These are phyloP conservation scores for Microsporum audouinii DNA, from an alignment of 2,329 filamentous ascomycete genomes.

Conservation along the genomic window DNA sequence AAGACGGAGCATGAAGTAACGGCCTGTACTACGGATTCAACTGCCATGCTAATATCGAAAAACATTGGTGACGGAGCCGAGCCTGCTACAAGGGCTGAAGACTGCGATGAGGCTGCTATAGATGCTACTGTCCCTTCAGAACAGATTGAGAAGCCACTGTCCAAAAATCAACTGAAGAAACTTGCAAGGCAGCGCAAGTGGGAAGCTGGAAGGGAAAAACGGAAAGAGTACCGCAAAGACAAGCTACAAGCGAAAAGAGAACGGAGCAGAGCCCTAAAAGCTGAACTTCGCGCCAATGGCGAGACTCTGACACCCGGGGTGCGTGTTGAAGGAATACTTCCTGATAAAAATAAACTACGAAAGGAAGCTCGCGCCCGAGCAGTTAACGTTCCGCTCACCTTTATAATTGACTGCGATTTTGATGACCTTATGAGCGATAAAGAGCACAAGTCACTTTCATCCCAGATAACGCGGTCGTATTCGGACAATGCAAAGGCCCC, in stretches of 20 bases:
- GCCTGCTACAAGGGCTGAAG: not conserved
- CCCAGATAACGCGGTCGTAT: constrained; percentile 79
- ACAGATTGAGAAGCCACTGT: constrained; percentile 38
- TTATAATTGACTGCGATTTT: constrained; percentile 86
- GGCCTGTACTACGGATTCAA: constrained; percentile 10
- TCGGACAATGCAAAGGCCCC: constrained; percentile 66
- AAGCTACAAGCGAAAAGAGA: constrained; percentile 44
- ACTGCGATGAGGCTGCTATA: not conserved
- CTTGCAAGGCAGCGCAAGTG: constrained; percentile 59
- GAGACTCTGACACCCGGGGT: constrained; percentile 17
- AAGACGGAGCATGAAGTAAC: constrained; percentile 37
- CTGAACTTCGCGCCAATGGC: constrained; percentile 23
- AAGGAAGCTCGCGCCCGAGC: constrained; percentile 23
- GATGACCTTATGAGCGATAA: constrained; percentile 80
- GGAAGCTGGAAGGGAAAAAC: constrained; percentile 56
- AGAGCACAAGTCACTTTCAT: constrained; percentile 69
- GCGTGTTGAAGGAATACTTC: constrained; percentile 9
- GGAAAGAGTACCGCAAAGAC: constrained; percentile 48
- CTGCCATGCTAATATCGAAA: not conserved
- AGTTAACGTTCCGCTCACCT: constrained; percentile 58
- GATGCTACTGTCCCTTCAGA: not conserved
- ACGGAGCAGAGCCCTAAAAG: constrained; percentile 33
- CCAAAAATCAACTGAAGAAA: constrained; percentile 81
- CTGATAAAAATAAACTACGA: constrained; percentile 14
- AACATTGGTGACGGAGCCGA: not conserved